These are phyloP conservation scores for Suhomyces taliae DNA, from an alignment of 1,139 yeast species.

Conservation along the genomic window DNA sequence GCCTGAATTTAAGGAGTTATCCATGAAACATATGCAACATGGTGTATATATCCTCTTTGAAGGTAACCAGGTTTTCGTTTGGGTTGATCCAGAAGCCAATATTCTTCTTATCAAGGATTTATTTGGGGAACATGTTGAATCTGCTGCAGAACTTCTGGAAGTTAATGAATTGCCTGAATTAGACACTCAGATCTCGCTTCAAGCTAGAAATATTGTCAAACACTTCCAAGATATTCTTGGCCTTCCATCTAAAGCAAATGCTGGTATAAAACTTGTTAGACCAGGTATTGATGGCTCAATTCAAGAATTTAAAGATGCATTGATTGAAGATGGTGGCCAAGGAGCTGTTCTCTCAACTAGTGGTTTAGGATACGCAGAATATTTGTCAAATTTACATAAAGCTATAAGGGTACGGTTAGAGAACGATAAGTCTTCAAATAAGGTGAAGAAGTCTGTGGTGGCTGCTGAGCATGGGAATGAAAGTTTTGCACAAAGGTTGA, in stretches of 20 bases:
- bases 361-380: constrained; percentile 60
- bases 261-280: constrained; percentile 61
- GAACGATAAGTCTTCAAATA: constrained; percentile 38
- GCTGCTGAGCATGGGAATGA: constrained; percentile 29
- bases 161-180: constrained; percentile 68
- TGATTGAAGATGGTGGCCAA: constrained; percentile 67
- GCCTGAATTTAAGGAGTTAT: constrained; percentile 47
- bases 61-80: constrained; percentile 61
- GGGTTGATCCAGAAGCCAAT: constrained; percentile 73
- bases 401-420: constrained; percentile 57
- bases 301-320: constrained; percentile 52
- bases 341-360: constrained; percentile 33
- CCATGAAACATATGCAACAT: constrained; percentile 53
- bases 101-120: constrained; percentile 69
- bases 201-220: constrained; percentile 61
- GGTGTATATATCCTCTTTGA: constrained; percentile 81
- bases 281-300: constrained; percentile 67
- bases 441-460: constrained; percentile 32
- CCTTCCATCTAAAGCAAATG: constrained; percentile 26
- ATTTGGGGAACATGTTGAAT: constrained; percentile 57
- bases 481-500: constrained; percentile 41
- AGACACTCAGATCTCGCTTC: constrained; percentile 66
- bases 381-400: constrained; percentile 59
- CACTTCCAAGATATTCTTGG: constrained; percentile 50
- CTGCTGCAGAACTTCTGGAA: constrained; percentile 47